Conservation (phyloP, 768 basidiomycete genomes). For the Pluteus cervinus region DNA sequence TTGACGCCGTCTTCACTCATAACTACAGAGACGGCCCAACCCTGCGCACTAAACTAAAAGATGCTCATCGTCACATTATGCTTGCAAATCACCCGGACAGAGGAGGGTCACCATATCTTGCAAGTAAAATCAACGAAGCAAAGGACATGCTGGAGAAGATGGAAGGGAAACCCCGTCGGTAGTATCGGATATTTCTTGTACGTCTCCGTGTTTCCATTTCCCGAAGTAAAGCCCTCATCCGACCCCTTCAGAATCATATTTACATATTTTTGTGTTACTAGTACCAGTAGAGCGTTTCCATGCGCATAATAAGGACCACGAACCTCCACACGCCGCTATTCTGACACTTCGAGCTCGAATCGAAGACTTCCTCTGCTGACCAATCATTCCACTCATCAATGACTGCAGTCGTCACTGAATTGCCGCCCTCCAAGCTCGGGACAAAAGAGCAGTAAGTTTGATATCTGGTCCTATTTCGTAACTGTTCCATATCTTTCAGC, state of each 20-base stretch:
- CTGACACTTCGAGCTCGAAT: neutral
- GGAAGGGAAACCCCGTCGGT: conserved; percentile 53
- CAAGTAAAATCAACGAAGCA: conserved; percentile 98
- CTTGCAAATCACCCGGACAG: conserved; percentile 98
- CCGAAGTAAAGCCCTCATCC: too few relatives aligned
- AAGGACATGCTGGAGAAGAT: conserved; percentile 86
- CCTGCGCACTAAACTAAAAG: conserved; percentile 78
- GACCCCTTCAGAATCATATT: neutral
- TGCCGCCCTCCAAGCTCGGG: conserved; percentile 70
- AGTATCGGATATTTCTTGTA: too few relatives aligned
- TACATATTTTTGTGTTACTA: conserved; percentile 6
- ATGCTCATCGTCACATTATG: conserved; percentile 96
- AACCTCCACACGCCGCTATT: neutral
- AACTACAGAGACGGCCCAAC: conserved; percentile 72
- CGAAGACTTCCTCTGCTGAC: conserved; percentile 13
- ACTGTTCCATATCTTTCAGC: conserved; percentile 30
- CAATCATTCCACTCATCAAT: conserved; percentile 18
- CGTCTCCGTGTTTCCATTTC: too few relatives aligned
- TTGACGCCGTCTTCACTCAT: neutral
- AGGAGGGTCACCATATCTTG: conserved; percentile 96
- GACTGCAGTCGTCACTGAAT: conserved; percentile 32
- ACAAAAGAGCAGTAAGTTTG: conserved; percentile 68
- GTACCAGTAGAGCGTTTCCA: conserved; percentile 2
- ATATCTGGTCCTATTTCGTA: conserved; percentile 3
- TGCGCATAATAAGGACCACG: neutral